Evolutionary conservation across 2,329 filamentous ascomycete species (phyloP).

Genomic region (Claviceps humidiphila): DNA sequence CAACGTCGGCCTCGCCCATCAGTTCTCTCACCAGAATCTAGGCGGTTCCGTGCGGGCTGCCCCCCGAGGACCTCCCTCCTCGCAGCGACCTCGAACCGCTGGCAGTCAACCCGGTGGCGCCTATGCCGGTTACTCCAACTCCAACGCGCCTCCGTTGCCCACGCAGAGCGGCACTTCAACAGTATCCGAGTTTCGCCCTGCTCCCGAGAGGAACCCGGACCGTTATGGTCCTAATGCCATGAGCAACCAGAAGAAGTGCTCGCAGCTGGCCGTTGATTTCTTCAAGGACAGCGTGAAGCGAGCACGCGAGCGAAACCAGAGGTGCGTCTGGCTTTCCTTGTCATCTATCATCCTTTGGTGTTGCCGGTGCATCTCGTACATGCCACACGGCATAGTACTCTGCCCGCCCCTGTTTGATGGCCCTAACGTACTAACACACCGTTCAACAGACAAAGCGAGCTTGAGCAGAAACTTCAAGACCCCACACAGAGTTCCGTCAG

Average conservation of each 20-base stretch:
- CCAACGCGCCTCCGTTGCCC: constrained; percentile 50
- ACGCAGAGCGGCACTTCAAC: constrained; percentile 40
- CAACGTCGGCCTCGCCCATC: constrained; percentile 83
- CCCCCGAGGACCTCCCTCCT: constrained; percentile 53
- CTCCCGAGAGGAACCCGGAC: constrained; percentile 70
- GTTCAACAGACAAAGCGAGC: constrained; percentile 63
- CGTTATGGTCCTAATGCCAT: constrained; percentile 46
- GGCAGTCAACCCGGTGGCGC: constrained; percentile 53
- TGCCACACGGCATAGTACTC: too few species aligned
- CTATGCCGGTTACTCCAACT: constrained; percentile 48
- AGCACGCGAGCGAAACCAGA: constrained; percentile 85
- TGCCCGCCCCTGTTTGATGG: neutral
- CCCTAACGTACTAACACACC: neutral
- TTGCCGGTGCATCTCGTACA: neutral
- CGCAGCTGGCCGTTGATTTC: constrained; percentile 68
- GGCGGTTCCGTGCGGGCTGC: constrained; percentile 56
- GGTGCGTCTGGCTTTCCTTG: constrained; percentile 36
- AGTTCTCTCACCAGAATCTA: constrained; percentile 94
- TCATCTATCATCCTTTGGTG: neutral
- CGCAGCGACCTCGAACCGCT: constrained; percentile 71
- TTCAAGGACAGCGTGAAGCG: constrained; percentile 98
- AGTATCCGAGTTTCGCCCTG: constrained; percentile 60
- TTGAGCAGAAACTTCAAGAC: constrained; percentile 75
- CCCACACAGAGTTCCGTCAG: constrained; percentile 59
- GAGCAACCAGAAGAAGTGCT: constrained; percentile 59